phyloP scores from a whole-genome alignment of 257 asterid genomes.

The Nicotiana tomentosiformis region DNA sequence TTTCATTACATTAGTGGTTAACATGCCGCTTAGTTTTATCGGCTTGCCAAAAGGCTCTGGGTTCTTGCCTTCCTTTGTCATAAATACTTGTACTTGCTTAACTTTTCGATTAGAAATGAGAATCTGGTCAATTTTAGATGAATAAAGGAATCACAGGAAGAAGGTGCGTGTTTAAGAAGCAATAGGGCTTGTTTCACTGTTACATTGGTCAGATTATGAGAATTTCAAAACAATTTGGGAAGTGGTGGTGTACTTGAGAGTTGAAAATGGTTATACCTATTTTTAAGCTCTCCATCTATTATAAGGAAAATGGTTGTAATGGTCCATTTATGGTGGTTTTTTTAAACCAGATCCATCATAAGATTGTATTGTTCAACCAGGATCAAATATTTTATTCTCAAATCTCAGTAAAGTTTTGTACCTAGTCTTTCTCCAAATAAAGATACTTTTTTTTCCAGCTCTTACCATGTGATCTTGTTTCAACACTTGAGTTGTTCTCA shows the following conservation, averaged over 20 bases:
- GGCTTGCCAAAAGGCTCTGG: slow-evolving; percentile 1
- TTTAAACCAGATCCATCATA: not conserved
- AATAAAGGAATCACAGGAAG: not conserved
- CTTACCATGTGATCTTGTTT: not conserved
- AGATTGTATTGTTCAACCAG: not conserved
- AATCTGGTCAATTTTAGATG: not conserved
- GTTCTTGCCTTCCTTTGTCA: not conserved
- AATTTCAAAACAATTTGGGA: not conserved
- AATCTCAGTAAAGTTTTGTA: not conserved
- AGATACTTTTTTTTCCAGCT: not conserved
- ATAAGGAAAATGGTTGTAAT: not conserved
- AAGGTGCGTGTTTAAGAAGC: not conserved
- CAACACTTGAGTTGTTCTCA: slow-evolving; percentile 25
- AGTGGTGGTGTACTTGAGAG: slow-evolving; percentile 2
- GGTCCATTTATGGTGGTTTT: not conserved
- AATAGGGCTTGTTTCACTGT: not conserved
- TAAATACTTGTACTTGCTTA: not conserved
- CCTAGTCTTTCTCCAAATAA: too few relatives aligned
- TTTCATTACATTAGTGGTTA: not conserved
- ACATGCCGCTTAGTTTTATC: not conserved
- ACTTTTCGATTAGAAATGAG: not conserved
- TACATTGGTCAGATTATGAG: not conserved
- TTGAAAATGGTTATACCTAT: not conserved
- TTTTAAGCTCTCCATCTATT: not conserved
- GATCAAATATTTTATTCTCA: not conserved